phyloP scores from a whole-genome alignment of 2,329 filamentous ascomycete genomes.

The Pseudocercospora crystallina region DNA sequence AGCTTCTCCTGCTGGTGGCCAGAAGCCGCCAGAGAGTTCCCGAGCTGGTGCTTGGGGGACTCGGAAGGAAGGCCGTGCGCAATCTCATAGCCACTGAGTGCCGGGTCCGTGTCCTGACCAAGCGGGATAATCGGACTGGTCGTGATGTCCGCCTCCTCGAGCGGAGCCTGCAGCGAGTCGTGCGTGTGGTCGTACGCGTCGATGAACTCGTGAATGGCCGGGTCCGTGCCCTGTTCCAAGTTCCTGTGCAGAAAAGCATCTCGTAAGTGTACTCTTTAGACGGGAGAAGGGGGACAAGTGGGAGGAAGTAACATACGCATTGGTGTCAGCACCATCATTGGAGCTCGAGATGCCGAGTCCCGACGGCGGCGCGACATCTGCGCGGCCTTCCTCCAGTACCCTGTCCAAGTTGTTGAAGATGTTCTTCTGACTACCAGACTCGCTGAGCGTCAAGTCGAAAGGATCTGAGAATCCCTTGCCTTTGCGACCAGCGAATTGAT shows the following conservation, averaged over 20 bases:
- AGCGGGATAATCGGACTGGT: conserved; percentile 17
- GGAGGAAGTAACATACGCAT: conserved; percentile 33
- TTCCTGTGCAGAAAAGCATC: conserved; percentile 31
- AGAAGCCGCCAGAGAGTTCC: too few species aligned
- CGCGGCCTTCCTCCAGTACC: conserved; percentile 17
- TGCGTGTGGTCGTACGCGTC: conserved; percentile 31
- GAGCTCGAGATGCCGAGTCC: conserved; percentile 15
- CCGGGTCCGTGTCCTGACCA: conserved; percentile 3
- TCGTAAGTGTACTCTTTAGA: conserved; percentile 37
- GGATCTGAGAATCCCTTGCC: conserved; percentile 23
- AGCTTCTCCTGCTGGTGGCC: neutral
- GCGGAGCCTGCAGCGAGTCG: conserved; percentile 2
- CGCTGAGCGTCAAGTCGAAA: conserved; percentile 31
- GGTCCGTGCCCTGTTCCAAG: conserved; percentile 22
- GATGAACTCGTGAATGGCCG: conserved; percentile 28
- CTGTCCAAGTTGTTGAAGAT: conserved; percentile 18
- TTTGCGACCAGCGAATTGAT: conserved; percentile 3
- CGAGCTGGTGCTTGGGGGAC: too few species aligned
- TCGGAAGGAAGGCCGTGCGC: too few species aligned
- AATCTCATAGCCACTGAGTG: too few species aligned
- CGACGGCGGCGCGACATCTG: conserved; percentile 10
- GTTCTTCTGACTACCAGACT: conserved; percentile 17
- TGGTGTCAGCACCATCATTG: conserved; percentile 24
- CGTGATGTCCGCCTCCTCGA: conserved; percentile 1
- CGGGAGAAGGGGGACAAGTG: conserved; percentile 25